Percentiles rank a stretch among this genome's conserved stretches.
Conservation (phyloP, 371 early-diverging fungal genomes). For the Coemansia linderi region DNA sequence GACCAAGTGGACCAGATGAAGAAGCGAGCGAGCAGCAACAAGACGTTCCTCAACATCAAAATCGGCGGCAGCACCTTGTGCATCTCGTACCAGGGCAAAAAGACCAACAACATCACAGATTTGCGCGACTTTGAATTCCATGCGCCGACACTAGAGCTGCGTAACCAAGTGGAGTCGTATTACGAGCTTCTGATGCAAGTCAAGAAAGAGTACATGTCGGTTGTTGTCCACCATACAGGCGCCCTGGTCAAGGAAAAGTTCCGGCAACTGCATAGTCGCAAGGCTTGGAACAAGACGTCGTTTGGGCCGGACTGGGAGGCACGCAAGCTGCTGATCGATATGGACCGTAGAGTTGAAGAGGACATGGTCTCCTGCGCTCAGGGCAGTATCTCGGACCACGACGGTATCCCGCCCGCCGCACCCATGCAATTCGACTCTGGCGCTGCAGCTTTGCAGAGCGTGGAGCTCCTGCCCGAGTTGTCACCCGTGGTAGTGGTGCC, state of each 20-base stretch:
- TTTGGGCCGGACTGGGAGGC: conserved; percentile 52
- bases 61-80: conserved; percentile 65
- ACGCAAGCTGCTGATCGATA: conserved; percentile 41
- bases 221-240: conserved; percentile 67
- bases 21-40: conserved; percentile 63
- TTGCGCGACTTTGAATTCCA: conserved; percentile 65
- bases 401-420: background rate
- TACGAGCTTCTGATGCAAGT: conserved; percentile 65
- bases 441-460: background rate
- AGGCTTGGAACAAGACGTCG: conserved; percentile 51
- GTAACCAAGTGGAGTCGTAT: conserved; percentile 72
- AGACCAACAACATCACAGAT: conserved; percentile 63
- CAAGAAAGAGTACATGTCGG: conserved; percentile 65
- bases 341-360: conserved; percentile 44
- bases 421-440: background rate
- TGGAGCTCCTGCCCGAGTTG: background rate
- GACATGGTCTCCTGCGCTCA: conserved; percentile 25
- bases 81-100: conserved; percentile 64
- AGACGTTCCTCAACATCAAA: conserved; percentile 69
- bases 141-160: conserved; percentile 69
- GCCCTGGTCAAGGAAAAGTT: conserved; percentile 69
- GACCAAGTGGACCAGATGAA: conserved; percentile 61
- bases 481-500: background rate
- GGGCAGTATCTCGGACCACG: conserved; percentile 4
- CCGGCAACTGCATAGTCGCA: conserved; percentile 52